Base-by-base conservation (phyloP, 2,329 filamentous ascomycete genomes). In the Onygenales sp. region DNA sequence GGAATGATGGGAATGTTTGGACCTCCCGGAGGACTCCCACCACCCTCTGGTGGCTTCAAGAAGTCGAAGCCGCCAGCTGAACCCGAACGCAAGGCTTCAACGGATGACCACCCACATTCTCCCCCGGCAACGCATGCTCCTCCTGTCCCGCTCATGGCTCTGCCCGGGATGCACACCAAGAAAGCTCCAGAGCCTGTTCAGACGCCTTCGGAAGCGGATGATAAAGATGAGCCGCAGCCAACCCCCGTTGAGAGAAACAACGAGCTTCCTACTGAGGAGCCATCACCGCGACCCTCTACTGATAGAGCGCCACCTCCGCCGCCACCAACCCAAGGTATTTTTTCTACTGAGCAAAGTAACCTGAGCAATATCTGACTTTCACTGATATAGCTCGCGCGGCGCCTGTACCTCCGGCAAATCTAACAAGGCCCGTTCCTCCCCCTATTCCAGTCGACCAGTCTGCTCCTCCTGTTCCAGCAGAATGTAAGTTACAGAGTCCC, bases 1-100 rank as follows among this genome's bases (percentile, higher is more conserved):
- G 89, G 89, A 46, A 95, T 97, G 86, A 84, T 89, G 66, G 89
- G 89, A 62, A 93, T 97, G 84, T 94, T 95, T 68, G 80, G 81
- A 17, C 82, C 84, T 38, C 81, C 79, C 39, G 83, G 82, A 55
- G 81, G 89, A 67, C 80, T 52, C 2, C 50, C 50, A 2, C 41
- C 50, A 4, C 41, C 41, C 14, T 13, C 13, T 8, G 14, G 41
- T 11, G 50, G 50, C 21, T 44, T 39, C n/a, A 41, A 35, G 59
- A 82, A 80, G 63, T 74, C 77, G 39, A 78, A 76, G 61, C 60
- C 75, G 33, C 59, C 17, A 13, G 59, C 57, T 10, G 67, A 73
- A 55, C 58, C 63, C 41, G 69, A 71, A 50, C 66, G 64, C 55
- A 61, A 57, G 50, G 41, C 56, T 33, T 59, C 64, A 46, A 66